phyloP scores from a whole-genome alignment of 1,139 yeast genomes.

The Spencermartinsiella ligniputridi region DNA sequence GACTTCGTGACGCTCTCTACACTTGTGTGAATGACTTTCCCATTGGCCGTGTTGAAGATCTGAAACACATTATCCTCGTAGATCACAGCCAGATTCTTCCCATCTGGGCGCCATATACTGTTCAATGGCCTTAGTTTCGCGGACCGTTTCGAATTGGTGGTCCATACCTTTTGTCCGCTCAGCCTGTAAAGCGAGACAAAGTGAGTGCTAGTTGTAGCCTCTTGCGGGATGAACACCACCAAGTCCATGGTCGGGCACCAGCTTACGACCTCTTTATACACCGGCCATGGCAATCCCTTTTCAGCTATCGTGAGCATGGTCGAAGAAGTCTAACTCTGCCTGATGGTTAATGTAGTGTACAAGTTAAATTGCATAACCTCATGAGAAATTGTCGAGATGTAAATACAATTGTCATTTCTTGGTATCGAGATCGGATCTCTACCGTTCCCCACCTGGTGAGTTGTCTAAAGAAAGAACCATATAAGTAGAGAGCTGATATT shows the following conservation, averaged over 20 bases:
- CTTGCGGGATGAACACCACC: slow-evolving; percentile 42
- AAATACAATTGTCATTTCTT: no score
- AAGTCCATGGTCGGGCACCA: slow-evolving; percentile 59
- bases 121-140: slow-evolving; percentile 16
- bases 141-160: slow-evolving; percentile 30
- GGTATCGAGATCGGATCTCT: no score
- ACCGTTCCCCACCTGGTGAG: no score
- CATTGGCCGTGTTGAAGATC: slow-evolving; percentile 48
- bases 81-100: slow-evolving; percentile 41
- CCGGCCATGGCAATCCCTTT: slow-evolving; percentile 21
- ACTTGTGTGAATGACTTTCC: slow-evolving; percentile 27
- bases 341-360: background rate
- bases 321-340: background rate
- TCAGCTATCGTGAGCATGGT: slow-evolving; percentile 11
- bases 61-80: slow-evolving; percentile 45
- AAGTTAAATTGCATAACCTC: background rate
- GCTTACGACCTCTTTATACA: slow-evolving; percentile 42
- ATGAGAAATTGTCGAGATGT: background rate
- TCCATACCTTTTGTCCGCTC: slow-evolving; percentile 54
- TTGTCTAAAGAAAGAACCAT: no score
- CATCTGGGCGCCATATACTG: slow-evolving; percentile 39
- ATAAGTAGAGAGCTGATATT: no score
- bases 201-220: slow-evolving; percentile 35
- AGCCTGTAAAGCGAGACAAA: slow-evolving; percentile 48
- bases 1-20: slow-evolving; percentile 1